A percentile compares a stretch with the other conserved stretches of the same genome.
Conservation (phyloP, 108 stramenopile species). For the Pseudonitzschia multiseries region DNA sequence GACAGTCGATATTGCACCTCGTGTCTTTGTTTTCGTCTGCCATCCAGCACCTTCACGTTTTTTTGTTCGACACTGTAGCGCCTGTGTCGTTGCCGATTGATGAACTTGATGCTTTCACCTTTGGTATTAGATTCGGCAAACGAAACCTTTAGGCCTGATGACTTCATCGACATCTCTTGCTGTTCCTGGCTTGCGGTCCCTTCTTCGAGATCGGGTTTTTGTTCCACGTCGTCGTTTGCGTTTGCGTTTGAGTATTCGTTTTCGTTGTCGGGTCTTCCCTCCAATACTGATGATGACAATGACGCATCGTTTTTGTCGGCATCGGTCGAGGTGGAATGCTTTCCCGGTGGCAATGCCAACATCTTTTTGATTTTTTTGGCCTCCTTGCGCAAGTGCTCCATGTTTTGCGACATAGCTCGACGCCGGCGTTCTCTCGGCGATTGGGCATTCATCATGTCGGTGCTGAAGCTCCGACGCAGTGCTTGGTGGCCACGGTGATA, state of each 20-base stretch:
- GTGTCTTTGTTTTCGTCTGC: background rate
- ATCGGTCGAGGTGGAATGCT: background rate
- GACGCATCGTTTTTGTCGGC: background rate
- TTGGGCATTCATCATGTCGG: constrained; percentile 4
- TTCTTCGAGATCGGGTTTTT: no score
- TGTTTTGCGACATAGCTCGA: background rate
- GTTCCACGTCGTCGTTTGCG: no score
- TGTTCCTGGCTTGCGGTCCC: no score
- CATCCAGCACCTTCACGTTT: background rate
- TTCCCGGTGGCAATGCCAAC: background rate
- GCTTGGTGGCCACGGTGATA: background rate
- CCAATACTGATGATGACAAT: no score
- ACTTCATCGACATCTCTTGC: no score
- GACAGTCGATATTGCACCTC: constrained; percentile 10
- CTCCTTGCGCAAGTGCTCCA: background rate
- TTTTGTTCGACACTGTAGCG: background rate
- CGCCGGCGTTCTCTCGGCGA: background rate
- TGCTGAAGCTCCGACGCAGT: background rate
- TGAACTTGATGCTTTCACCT: no score
- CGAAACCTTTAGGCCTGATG: no score
- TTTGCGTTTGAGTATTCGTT: no score
- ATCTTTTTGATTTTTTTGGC: background rate
- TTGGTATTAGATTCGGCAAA: no score
- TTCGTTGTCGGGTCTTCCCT: no score
- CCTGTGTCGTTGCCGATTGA: background rate